phyloP scores from a whole-genome alignment of 2,329 filamentous ascomycete genomes.

The Waltergamsia citrina region DNA sequence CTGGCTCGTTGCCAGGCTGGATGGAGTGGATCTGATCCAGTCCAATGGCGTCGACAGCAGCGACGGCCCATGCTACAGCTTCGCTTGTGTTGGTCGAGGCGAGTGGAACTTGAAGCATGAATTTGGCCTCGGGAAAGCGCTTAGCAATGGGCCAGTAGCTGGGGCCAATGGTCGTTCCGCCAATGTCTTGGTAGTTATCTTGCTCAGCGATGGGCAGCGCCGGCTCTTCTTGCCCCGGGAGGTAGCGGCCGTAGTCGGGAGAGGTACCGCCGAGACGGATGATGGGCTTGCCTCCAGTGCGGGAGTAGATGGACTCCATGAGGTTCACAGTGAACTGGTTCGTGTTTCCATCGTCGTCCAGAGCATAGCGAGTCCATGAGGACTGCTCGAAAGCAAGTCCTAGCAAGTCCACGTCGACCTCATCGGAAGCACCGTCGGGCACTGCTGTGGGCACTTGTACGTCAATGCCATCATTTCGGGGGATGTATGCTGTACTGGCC shows the following conservation, averaged over 20 bases:
- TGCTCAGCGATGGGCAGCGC: constrained; percentile 21
- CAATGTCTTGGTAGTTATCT: constrained; percentile 21
- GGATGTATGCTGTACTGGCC: neutral
- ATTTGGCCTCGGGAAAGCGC: constrained; percentile 20
- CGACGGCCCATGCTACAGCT: constrained; percentile 19
- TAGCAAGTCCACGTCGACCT: constrained; percentile 2
- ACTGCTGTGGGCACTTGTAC: neutral
- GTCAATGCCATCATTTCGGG: neutral
- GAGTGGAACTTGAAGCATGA: constrained; percentile 23
- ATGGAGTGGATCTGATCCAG: constrained; percentile 22
- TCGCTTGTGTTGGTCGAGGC: constrained; percentile 23
- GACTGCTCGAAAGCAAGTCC: constrained; percentile 14
- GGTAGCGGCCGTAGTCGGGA: constrained; percentile 22
- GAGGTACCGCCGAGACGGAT: constrained; percentile 25
- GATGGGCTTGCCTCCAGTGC: constrained; percentile 21
- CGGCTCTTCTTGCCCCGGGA: constrained; percentile 17
- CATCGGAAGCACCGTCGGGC: neutral
- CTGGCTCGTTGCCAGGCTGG: constrained; percentile 23
- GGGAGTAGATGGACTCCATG: constrained; percentile 19
- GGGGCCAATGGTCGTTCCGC: constrained; percentile 21
- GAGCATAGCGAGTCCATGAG: constrained; percentile 21
- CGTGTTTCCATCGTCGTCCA: constrained; percentile 16
- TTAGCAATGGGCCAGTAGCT: constrained; percentile 20
- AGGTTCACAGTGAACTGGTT: constrained; percentile 23
- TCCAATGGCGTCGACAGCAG: constrained; percentile 17